phyloP scores from a whole-genome alignment of 306 rosid species.

The Mimosa bimucronata region DNA sequence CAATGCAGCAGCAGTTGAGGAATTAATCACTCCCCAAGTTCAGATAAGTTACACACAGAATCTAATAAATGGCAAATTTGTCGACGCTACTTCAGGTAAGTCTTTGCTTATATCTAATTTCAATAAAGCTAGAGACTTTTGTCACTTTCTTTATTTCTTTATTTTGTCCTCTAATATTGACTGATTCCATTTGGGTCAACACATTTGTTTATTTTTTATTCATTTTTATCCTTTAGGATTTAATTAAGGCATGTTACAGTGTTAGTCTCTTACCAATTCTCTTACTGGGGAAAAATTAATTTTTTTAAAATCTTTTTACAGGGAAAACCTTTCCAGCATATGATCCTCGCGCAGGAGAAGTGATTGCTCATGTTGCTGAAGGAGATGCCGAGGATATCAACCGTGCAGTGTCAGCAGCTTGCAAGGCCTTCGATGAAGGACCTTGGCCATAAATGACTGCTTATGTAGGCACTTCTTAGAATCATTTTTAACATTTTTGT shows the following conservation, averaged over 20 bases:
- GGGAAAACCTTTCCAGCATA: conserved; percentile 89
- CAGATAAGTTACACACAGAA: conserved; percentile 62
- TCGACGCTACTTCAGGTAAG: conserved; percentile 83
- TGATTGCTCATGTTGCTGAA: conserved; percentile 85
- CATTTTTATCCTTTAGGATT: not conserved
- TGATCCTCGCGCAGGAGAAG: conserved; percentile 89
- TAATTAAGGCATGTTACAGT: not conserved
- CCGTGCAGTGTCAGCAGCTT: too few relatives aligned
- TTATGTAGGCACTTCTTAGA: conserved; percentile 53
- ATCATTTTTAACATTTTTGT: too few relatives aligned
- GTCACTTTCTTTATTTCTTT: not conserved
- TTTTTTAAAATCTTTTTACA: conserved; percentile 20
- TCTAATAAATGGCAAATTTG: conserved; percentile 83
- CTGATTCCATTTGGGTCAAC: not conserved
- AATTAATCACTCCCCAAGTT: conserved; percentile 70
- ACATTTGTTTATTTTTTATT: too few relatives aligned
- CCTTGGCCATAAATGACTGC: conserved; percentile 95
- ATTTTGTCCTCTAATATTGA: not conserved
- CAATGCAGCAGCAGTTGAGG: conserved; percentile 66
- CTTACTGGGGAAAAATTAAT: not conserved
- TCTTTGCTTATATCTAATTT: not conserved
- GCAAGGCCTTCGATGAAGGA: conserved; percentile 94
- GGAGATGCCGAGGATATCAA: conserved; percentile 77
- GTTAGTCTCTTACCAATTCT: not conserved
- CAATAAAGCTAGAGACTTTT: not conserved